These are phyloP conservation scores for Clarireedia homoeocarpa DNA, from an alignment of 2,329 filamentous ascomycete genomes.

Conservation along the genomic window DNA sequence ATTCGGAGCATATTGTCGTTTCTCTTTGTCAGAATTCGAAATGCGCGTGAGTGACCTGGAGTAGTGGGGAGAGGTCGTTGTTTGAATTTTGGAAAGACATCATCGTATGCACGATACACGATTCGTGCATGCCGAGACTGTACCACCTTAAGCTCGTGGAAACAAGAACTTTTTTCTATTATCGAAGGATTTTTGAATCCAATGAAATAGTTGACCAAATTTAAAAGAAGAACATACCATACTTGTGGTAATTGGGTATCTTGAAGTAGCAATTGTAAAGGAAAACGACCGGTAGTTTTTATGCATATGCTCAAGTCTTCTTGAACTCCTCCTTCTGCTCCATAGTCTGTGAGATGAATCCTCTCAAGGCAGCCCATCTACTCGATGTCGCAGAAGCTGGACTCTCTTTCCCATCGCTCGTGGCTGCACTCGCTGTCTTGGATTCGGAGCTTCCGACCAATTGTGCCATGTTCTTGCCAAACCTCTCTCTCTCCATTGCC, in stretches of 20 bases:
- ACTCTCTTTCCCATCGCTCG: conserved; percentile 8
- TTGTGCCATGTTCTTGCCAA: conserved; percentile 74
- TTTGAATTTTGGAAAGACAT: neutral
- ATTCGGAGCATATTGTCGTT: conserved; percentile 9
- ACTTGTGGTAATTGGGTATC: conserved; percentile 9
- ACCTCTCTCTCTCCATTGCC: conserved; percentile 72
- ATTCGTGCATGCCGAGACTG: neutral
- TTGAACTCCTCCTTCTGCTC: conserved; percentile 76
- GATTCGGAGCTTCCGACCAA: conserved; percentile 34
- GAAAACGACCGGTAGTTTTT: neutral
- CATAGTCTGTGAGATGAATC: conserved; percentile 69
- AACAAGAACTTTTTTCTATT: neutral
- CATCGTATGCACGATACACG: neutral
- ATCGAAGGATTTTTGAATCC: neutral
- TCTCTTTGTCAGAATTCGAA: conserved; percentile 1
- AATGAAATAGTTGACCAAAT: neutral
- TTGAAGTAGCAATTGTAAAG: neutral
- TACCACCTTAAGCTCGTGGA: neutral
- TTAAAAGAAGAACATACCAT: conserved; percentile 7
- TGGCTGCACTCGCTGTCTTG: conserved; percentile 6
- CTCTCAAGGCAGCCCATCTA: conserved; percentile 76
- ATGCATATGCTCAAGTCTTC: conserved; percentile 12
- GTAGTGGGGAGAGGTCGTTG: neutral
- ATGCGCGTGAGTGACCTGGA: neutral
- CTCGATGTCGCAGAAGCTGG: conserved; percentile 38